Evolutionary conservation across 2,329 filamentous ascomycete species (phyloP).

Genomic region (Intubia oerlemansii): DNA sequence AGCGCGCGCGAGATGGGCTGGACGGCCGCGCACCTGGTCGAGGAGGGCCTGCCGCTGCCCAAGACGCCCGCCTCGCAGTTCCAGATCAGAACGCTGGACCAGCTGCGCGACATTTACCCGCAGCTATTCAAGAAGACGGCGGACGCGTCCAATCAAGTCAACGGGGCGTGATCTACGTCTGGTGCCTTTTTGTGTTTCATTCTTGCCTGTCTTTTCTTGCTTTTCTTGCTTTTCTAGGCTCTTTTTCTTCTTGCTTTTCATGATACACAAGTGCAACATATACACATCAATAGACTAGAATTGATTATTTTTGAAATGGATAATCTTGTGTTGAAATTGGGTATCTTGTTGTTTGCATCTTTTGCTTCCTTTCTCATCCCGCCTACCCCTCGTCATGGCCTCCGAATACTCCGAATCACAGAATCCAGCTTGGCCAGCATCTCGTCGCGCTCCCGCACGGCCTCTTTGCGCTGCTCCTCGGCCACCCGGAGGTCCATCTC

Average conservation of each 20-base stretch:
- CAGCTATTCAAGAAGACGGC: slow-evolving; percentile 50
- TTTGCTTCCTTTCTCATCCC: too few relatives aligned
- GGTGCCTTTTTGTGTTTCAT: too few relatives aligned
- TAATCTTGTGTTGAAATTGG: too few relatives aligned
- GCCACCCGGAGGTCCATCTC: slow-evolving; percentile 43
- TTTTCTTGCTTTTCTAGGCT: too few relatives aligned
- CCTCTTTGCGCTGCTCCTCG: slow-evolving; percentile 39
- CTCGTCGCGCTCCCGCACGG: slow-evolving; percentile 40
- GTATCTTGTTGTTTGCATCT: too few relatives aligned
- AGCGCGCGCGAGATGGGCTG: slow-evolving; percentile 64
- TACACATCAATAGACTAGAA: too few relatives aligned
- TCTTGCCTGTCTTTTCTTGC: too few relatives aligned
- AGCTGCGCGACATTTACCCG: slow-evolving; percentile 58
- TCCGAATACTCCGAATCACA: slow-evolving; percentile 36
- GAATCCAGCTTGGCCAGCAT: slow-evolving; percentile 37
- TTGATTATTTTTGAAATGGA: too few relatives aligned
- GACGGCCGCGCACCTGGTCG: slow-evolving; percentile 70
- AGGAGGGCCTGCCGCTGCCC: slow-evolving; percentile 47
- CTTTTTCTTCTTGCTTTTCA: too few relatives aligned
- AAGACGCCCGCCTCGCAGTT: slow-evolving; percentile 43
- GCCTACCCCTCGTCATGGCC: too few relatives aligned
- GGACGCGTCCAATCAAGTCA: not conserved
- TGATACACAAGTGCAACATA: too few relatives aligned
- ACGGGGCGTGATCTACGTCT: not conserved
- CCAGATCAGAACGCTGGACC: slow-evolving; percentile 54